These are phyloP conservation scores for Sugiyamaella neomexicana DNA, from an alignment of 1,139 yeast species.

Conservation along the genomic window DNA sequence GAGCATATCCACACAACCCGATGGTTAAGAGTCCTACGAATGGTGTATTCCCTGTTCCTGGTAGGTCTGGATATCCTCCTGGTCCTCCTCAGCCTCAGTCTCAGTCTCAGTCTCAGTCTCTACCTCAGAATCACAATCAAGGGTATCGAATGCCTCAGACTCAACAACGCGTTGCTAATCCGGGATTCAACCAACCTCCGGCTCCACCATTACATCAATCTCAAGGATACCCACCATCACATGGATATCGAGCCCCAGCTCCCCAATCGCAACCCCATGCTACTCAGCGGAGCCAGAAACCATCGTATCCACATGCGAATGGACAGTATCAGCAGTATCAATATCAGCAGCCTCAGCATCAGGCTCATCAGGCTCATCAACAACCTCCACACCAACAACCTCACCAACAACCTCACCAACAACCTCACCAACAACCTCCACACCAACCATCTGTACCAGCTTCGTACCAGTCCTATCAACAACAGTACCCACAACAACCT, in stretches of 20 bases:
- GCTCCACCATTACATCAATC: not conserved
- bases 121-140: too few species aligned
- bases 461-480: not conserved
- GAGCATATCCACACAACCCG: not conserved
- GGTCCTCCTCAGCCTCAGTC: too few species aligned
- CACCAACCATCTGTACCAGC: constrained; percentile 12
- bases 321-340: constrained; percentile 12
- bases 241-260: not conserved
- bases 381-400: constrained; percentile 15
- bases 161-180: not conserved
- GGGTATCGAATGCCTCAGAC: not conserved
- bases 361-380: constrained; percentile 6
- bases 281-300: not conserved
- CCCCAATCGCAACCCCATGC: not conserved
- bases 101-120: too few species aligned
- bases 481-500: constrained; percentile 1
- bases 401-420: constrained; percentile 8
- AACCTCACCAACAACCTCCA: constrained; percentile 14
- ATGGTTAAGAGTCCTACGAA: not conserved
- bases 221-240: not conserved
- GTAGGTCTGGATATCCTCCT: not conserved
- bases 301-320: not conserved
- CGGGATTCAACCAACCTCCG: not conserved
- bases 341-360: constrained; percentile 6
- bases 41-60: constrained; percentile 7